A percentile compares a stretch with the other conserved stretches of the same genome.
These are phyloP conservation scores for Trametes hirsuta DNA, from an alignment of 1,284 basidiomycete species.

Conservation along the genomic window DNA sequence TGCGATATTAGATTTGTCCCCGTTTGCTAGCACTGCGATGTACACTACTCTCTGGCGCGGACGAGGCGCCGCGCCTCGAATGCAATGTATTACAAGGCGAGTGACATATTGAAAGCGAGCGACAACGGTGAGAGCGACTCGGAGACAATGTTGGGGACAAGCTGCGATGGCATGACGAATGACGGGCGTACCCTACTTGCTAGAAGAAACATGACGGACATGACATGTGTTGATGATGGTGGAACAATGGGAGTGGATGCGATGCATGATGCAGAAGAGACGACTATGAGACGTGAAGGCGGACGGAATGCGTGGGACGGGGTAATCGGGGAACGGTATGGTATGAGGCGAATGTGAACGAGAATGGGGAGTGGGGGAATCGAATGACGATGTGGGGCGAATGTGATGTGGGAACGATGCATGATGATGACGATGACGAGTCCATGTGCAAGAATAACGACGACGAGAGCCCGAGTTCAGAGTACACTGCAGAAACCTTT, in stretches of 20 bases:
- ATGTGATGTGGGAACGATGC: conserved; percentile 28
- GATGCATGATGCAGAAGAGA: conserved; percentile 20
- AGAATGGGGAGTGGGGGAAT: conserved; percentile 3
- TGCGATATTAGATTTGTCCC: neutral
- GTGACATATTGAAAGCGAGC: conserved; percentile 21
- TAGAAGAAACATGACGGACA: conserved; percentile 20
- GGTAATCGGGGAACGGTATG: conserved; percentile 2
- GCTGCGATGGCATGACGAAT: conserved; percentile 11
- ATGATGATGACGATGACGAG: conserved; percentile 32
- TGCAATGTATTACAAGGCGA: conserved; percentile 18
- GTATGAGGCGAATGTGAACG: conserved; percentile 17
- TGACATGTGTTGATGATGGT: conserved; percentile 17
- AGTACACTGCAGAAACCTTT: conserved; percentile 28
- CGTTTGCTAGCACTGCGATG: neutral
- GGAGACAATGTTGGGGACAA: conserved; percentile 17
- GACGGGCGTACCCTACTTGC: conserved; percentile 23
- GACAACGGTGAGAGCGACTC: conserved; percentile 23
- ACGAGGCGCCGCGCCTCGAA: conserved; percentile 4
- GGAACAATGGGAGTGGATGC: conserved; percentile 18
- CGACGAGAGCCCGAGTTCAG: conserved; percentile 28
- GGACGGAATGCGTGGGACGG: neutral
- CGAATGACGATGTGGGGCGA: conserved; percentile 20
- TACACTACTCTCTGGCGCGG: conserved; percentile 8
- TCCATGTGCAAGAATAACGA: conserved; percentile 32
- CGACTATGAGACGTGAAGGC: conserved; percentile 3